Conservation (phyloP, 139 green algal species). For the Chlamydomonas sp. region DNA sequence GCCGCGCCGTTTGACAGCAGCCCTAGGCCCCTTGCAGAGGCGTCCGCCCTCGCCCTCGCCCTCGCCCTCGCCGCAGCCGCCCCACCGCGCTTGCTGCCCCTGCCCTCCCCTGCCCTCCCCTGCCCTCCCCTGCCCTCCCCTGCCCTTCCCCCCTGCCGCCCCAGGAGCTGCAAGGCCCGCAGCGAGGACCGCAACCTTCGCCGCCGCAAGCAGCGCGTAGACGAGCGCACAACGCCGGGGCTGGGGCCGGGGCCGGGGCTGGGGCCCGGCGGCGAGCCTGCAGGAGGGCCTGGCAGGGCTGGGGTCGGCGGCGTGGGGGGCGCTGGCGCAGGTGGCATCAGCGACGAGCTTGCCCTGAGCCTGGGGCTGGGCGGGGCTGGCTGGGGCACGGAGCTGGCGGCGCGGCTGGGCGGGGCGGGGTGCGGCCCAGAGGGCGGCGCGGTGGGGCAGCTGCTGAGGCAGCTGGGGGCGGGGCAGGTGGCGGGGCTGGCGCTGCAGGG, state of each 20-base stretch:
- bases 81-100: background rate
- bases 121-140: background rate
- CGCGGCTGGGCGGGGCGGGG: too few relatives aligned
- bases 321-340: background rate
- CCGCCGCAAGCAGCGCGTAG: slow-evolving; percentile 31
- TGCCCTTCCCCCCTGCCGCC: background rate
- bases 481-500: slow-evolving; percentile 4
- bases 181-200: slow-evolving; percentile 39
- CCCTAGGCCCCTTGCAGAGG: too few relatives aligned
- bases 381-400: too few relatives aligned
- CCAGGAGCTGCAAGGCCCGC: slow-evolving; percentile 32
- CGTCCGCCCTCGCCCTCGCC: too few relatives aligned
- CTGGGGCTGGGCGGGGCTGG: too few relatives aligned
- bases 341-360: background rate
- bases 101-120: background rate
- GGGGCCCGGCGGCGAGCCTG: background rate
- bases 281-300: too few relatives aligned
- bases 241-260: background rate
- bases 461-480: background rate
- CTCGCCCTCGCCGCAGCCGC: too few relatives aligned
- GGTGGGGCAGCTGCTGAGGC: background rate
- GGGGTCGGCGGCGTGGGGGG: too few relatives aligned
- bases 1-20: too few relatives aligned
- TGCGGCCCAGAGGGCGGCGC: background rate
- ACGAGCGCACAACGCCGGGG: slow-evolving; percentile 11